Evolutionary conservation across 2,329 filamentous ascomycete genomes (phyloP), one percentile per base, ranked within the genome.

Genomic region (Periconia sp.): DNA sequence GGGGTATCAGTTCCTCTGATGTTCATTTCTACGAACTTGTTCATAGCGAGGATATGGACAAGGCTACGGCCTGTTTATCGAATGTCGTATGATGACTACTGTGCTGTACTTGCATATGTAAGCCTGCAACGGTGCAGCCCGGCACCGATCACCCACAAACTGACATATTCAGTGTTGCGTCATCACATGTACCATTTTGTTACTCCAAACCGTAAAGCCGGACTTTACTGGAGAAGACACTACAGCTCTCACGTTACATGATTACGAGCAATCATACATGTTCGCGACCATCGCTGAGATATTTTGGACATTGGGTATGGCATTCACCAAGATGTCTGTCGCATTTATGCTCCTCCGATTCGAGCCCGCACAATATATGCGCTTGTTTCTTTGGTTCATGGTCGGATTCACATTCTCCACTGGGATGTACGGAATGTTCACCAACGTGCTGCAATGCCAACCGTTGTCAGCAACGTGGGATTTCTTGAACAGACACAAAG

Each of bases 251-350:
- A 56, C 50, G 11, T 53, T 63, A 20, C 53, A 50, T 18, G 57
- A 63, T 17, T 49, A 49, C 15, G 46, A 59, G 43, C 17, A 33
- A 7, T 47, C 54, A 10, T 52, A 47, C 46, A 47, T 53, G 17
- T 53, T 57, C 18, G 57, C 56, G 7, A 30, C 54, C 10, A 58
- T 64, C 42, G 54, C 58, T 1, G 57, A 66, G 42, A 58, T 62
- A 17, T 55, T 64, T 31, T 65, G 62, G 62, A 50, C 57, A 3
- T 65, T 55, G 59, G 30, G 50, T n/a, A 63, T 65, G 54, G 49
- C 54, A 1, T 35, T 40, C 2, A 57, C 61, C 41, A 65, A 65
- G 50, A 54, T 51, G 7, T 58, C 54, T 9, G 53, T 64, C n/a
- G 54, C 50, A 11, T 33, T 55, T 35, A 63, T 64, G 59, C 54